These are phyloP conservation scores for Tylopilus felleus DNA, from an alignment of 768 basidiomycete species.

Conservation along the genomic window DNA sequence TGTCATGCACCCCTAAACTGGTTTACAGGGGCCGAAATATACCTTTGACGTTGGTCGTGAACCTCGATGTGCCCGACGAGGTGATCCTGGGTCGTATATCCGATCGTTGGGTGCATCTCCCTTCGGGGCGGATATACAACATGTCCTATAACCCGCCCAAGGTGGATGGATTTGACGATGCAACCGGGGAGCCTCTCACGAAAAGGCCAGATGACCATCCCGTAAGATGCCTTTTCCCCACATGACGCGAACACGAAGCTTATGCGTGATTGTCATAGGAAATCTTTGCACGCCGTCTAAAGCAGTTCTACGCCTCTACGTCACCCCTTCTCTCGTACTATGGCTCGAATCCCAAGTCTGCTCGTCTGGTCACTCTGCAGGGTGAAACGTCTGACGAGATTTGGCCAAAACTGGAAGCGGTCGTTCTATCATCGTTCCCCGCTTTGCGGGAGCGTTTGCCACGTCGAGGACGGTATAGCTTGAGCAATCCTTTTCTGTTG, in stretches of 20 bases:
- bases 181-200: conserved; percentile 84
- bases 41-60: conserved; percentile 77
- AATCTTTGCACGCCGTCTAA: conserved; percentile 70
- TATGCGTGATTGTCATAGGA: conserved; percentile 45
- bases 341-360: conserved; percentile 37
- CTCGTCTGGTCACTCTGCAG: conserved; percentile 53
- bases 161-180: conserved; percentile 75
- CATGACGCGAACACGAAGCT: conserved; percentile 2
- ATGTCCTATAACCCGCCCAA: conserved; percentile 83
- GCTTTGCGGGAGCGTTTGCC: conserved; percentile 49
- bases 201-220: conserved; percentile 89
- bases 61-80: conserved; percentile 85
- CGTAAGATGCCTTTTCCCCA: conserved; percentile 45
- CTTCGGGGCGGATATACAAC: conserved; percentile 90
- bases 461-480: conserved; percentile 45
- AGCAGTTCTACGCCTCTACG: conserved; percentile 75
- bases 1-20: not conserved
- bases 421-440: conserved; percentile 58
- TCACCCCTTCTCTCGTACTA: conserved; percentile 80
- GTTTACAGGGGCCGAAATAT: conserved; percentile 51
- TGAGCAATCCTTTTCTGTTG: conserved; percentile 51
- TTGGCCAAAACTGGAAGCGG: conserved; percentile 76
- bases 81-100: conserved; percentile 84
- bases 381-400: conserved; percentile 86
- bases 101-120: conserved; percentile 85